Conservation (phyloP, 345 rosid species). For the Conringia planisiliqua region DNA sequence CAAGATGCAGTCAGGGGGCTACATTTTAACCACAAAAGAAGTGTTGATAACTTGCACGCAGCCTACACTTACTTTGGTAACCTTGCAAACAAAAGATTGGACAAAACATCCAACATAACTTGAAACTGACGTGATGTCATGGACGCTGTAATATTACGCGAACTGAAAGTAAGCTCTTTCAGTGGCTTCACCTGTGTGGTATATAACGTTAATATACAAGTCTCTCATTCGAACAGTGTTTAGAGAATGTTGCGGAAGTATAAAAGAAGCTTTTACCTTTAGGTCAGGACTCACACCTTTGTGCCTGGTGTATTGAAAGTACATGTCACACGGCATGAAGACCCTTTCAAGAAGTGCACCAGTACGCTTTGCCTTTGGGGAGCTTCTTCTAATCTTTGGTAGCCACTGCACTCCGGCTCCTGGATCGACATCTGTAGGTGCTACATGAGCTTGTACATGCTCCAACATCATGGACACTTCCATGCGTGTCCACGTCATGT, state of each 20-base stretch:
- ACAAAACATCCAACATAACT: slow-evolving; percentile 86
- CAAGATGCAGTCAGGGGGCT: not conserved
- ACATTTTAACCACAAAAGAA: not conserved
- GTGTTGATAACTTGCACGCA: not conserved
- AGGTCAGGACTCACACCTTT: slow-evolving; percentile 94
- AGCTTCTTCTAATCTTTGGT: slow-evolving; percentile 71
- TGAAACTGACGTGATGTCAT: slow-evolving; percentile 95
- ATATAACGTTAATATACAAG: slow-evolving; percentile 1
- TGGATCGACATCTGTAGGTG: slow-evolving; percentile 99
- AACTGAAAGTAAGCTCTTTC: slow-evolving; percentile 82
- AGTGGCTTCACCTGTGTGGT: slow-evolving; percentile 78
- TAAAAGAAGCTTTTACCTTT: slow-evolving; percentile 57
- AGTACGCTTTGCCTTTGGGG: slow-evolving; percentile 92
- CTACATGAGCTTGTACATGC: slow-evolving; percentile 98
- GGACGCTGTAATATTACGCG: slow-evolving; percentile 71
- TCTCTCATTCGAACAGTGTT: slow-evolving; percentile 5
- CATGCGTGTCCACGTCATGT: slow-evolving; percentile 88
- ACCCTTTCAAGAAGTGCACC: slow-evolving; percentile 98
- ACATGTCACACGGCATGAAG: slow-evolving; percentile 99
- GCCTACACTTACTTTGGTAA: slow-evolving; percentile 65
- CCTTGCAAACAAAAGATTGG: slow-evolving; percentile 84
- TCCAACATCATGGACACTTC: slow-evolving; percentile 96
- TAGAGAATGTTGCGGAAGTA: not conserved
- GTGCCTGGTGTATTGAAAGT: slow-evolving; percentile 86
- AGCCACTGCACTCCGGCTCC: slow-evolving; percentile 99